A percentile compares a stretch with the other conserved stretches of the same genome.
These are phyloP conservation scores for Pichia sp. DNA, from an alignment of 1,139 yeast species.

Conservation along the genomic window DNA sequence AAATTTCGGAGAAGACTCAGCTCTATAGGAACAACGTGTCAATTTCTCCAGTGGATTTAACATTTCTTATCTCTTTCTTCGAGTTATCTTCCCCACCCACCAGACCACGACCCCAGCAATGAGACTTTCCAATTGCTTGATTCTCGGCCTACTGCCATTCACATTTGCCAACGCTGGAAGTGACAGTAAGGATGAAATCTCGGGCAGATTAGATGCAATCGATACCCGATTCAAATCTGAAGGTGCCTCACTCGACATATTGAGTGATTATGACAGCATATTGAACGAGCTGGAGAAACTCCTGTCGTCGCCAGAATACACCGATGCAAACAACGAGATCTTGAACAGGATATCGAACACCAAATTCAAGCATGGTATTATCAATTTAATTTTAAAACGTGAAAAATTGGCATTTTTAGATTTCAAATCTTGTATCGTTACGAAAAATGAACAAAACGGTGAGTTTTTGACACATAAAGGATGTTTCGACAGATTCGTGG, in stretches of 20 bases:
- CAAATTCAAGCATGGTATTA: conserved; percentile 46
- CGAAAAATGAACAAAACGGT: not conserved
- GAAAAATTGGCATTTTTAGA: conserved; percentile 48
- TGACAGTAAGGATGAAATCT: not conserved
- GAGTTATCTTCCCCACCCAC: too few relatives aligned
- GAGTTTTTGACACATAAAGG: conserved; percentile 30
- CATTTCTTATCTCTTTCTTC: too few relatives aligned
- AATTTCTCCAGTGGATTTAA: not conserved
- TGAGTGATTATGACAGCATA: conserved; percentile 29
- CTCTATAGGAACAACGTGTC: not conserved
- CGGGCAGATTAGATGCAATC: conserved; percentile 9
- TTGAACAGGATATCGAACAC: conserved; percentile 3
- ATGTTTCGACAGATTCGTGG: conserved; percentile 44
- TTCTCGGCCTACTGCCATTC: not conserved
- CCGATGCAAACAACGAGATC: conserved; percentile 4
- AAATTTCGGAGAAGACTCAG: too few relatives aligned
- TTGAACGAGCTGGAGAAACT: conserved; percentile 27
- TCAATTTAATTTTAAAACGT: conserved; percentile 49
- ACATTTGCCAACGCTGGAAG: not conserved
- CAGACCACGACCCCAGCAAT: too few relatives aligned
- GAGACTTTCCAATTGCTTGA: not conserved
- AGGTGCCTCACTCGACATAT: conserved; percentile 26
- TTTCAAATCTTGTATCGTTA: conserved; percentile 40
- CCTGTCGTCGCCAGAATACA: not conserved
- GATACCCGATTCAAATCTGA: conserved; percentile 18